phyloP scores from a whole-genome alignment of 2,329 filamentous ascomycete species.

The Exophiala spinifera region DNA sequence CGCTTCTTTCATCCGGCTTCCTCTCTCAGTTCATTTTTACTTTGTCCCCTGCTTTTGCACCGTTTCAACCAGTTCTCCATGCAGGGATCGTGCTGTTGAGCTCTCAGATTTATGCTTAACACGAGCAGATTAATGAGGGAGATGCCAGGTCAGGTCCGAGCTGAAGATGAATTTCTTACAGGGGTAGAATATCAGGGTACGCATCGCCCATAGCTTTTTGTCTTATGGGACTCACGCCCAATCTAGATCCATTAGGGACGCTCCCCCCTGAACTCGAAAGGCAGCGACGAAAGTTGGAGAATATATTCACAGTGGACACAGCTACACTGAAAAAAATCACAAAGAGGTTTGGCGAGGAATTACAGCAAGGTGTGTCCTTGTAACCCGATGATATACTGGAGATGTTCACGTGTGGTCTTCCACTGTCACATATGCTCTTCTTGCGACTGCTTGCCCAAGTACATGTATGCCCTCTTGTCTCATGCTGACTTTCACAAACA shows the following conservation, averaged over 20 bases:
- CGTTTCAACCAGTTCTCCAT: too few species aligned
- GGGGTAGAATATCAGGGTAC: background rate
- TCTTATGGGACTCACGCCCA: background rate
- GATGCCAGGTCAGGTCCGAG: too few species aligned
- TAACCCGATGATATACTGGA: background rate
- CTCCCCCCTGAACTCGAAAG: conserved; percentile 68
- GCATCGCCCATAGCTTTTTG: too few species aligned
- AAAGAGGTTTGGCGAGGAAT: conserved; percentile 77
- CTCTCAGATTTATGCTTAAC: too few species aligned
- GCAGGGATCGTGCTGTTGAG: too few species aligned
- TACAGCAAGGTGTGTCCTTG: conserved; percentile 64
- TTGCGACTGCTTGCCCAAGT: background rate
- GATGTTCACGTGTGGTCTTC: too few species aligned
- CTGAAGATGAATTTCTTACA: too few species aligned
- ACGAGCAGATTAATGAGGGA: too few species aligned
- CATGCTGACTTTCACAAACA: background rate
- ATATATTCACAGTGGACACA: conserved; percentile 69
- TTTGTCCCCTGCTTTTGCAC: background rate
- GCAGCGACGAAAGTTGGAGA: conserved; percentile 74
- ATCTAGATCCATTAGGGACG: background rate
- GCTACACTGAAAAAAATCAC: conserved; percentile 79
- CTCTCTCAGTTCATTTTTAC: background rate
- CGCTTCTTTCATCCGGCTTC: background rate
- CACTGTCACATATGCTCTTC: too few species aligned
- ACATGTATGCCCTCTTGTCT: background rate